Base-by-base conservation (phyloP, 495 filamentous ascomycete genomes). In the Hypomontagnella monticulosa region DNA sequence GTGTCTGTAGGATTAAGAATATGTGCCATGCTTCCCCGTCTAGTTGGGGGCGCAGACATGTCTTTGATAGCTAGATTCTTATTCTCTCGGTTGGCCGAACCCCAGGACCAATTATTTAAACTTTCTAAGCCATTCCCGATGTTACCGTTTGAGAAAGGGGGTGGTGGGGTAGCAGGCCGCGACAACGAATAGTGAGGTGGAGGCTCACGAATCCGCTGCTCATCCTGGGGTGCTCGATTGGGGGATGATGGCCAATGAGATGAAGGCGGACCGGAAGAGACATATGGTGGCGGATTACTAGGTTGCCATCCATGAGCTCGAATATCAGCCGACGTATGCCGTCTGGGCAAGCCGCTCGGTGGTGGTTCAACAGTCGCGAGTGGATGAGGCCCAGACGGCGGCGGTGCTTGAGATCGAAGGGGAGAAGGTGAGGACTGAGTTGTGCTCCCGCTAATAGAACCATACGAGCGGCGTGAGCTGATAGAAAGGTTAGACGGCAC, bases 311-410 rank as follows among this genome's bases (percentile, higher is more conserved):
- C 91, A 66, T 91, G 90, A 38, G 91, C 87, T 27, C 95, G 91
- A 66, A 99, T 98, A 69, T 99, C 95, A 53, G 95, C 95, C 46
- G 94, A 95, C 1, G 95, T 99, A 76, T 99, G 95, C 41, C 95
- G 88, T 16, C 95, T 88, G 30, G 88, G 84, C 33, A 97, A 80
- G 68, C 88, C 90, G 50, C 87, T 85, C 9, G 91, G 89, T 19
- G 91, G 91, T 20, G 92, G 89, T 27, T 91, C 85, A 15, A 90
- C 88, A 50, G 84, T 83, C 1, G 92, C 85, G 41, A 97, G 81
- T 46, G 92, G 92, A 73, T 96, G 92, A 20, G 89, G 88, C 18
- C 81, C 82, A 15, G 88, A 89, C 12, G 87, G 84, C 2, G 88
- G 85, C 33, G 88, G 85, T 19, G 85, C 84, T 40, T 91, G 87